Base-by-base conservation (phyloP, 371 early-diverging fungal genomes). In the Circinella umbellata region DNA sequence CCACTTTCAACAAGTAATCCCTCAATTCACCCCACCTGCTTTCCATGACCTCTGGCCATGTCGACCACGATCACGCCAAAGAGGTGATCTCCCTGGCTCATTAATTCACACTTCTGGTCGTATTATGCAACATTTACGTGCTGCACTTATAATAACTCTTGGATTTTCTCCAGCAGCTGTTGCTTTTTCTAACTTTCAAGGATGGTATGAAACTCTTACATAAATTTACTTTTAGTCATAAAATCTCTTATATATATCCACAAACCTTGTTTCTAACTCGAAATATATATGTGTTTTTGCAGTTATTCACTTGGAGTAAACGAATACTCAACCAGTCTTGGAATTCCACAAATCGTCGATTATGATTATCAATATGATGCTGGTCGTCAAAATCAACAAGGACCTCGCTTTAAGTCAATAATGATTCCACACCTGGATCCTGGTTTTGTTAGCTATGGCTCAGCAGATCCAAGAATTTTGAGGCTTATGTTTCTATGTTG, bases 381-480 rank as follows among this genome's bases (percentile, higher is more conserved):
- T 18, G 39, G 9, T 0, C 14, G 14, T 13, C 20, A 14, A 35
- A 4, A 1, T 27, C 35, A 48, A 11, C 11, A 34, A 15, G 64
- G 17, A 53, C 27, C 27, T 27, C 27, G n/a, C 64, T 3, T 3
- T 13, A 53, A 13, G 3, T 15, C 15, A 64, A 15, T 64, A 9
- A 18, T 53, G 14, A 36, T 64, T 8, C 64, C 64, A 0, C 64
- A 64, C 4, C 64, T 64, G 0, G 3, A 64, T 36, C 64, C 64
- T 1, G 53, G 64, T 8, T 64, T 64, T 17, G 64, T 64, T 15
- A 49, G 49, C 53, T 64, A 64, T 64, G 64, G 64, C n/a, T 17
- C 64, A 9, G 17, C 64, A 3, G 64, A 53, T 27, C 53, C 53
- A 17, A n/a, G 7, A 3, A 64, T 64, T 14, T 17, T 64, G 6